A percentile compares a stretch with the other conserved stretches of the same genome.
Evolutionary conservation across 2,329 filamentous ascomycete genomes (phyloP).

Genomic region (Penicillium brevicompactum): DNA sequence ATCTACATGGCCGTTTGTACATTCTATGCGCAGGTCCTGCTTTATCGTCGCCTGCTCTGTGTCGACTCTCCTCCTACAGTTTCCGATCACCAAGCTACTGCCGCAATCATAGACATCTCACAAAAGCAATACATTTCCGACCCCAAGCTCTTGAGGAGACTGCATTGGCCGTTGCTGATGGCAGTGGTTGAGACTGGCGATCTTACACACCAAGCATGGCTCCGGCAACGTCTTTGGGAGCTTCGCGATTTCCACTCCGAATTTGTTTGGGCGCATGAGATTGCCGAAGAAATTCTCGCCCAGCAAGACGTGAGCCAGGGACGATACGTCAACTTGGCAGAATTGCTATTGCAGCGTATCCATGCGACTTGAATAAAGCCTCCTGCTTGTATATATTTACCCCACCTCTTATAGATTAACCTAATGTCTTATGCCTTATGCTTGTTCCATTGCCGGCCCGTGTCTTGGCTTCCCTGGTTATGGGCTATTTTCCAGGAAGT

Average conservation of each 20-base stretch:
- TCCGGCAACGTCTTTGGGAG: constrained; percentile 33
- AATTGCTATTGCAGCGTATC: constrained; percentile 26
- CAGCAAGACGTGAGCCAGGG: constrained; percentile 29
- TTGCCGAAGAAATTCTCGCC: constrained; percentile 32
- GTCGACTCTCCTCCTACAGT: constrained; percentile 17
- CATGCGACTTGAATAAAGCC: constrained; percentile 14
- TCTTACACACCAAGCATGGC: constrained; percentile 31
- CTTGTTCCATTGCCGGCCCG: not conserved
- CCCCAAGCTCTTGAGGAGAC: constrained; percentile 31
- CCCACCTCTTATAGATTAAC: constrained; percentile 12
- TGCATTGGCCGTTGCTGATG: constrained; percentile 39
- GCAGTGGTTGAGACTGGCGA: constrained; percentile 37
- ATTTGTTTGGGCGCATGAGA: constrained; percentile 31
- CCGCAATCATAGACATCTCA: constrained; percentile 35
- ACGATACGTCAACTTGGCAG: constrained; percentile 29
- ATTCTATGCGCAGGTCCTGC: constrained; percentile 38
- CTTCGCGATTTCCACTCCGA: constrained; percentile 33
- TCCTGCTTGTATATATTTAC: constrained; percentile 13
- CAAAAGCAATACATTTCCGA: constrained; percentile 36
- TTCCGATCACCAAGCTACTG: constrained; percentile 31
- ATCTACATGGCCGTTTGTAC: constrained; percentile 37
- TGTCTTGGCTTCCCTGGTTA: not conserved
- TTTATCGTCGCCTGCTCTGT: constrained; percentile 35
- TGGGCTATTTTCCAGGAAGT: constrained; percentile 26
- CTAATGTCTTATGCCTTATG: constrained; percentile 12